Conservation (phyloP, 768 basidiomycete genomes). For the Pleurotus cornucopiae region DNA sequence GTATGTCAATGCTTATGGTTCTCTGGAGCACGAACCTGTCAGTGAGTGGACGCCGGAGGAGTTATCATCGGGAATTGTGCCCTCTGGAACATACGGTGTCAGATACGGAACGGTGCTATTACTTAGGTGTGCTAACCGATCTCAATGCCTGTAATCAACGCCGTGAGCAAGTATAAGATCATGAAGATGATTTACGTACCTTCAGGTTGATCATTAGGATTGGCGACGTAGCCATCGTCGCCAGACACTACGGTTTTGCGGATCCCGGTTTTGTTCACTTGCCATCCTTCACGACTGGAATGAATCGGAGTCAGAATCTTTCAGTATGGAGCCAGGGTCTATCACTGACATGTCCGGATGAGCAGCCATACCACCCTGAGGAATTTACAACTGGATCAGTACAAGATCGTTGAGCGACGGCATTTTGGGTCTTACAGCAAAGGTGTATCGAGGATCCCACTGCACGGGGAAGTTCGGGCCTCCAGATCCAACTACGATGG, state of each 20-base stretch:
- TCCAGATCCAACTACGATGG: conserved; percentile 31
- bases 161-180: not conserved
- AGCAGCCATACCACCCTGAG: conserved; percentile 33
- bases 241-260: conserved; percentile 28
- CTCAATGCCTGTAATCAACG: conserved; percentile 22
- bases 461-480: conserved; percentile 42
- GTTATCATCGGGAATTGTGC: conserved; percentile 26
- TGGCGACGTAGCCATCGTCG: conserved; percentile 21
- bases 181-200: conserved; percentile 13
- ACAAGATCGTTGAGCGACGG: not conserved
- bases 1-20: not conserved
- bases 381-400: not conserved
- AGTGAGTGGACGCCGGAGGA: conserved; percentile 38
- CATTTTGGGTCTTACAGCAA: conserved; percentile 22
- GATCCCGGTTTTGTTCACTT: conserved; percentile 28
- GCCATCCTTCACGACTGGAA: conserved; percentile 31
- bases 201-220: conserved; percentile 30
- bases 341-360: conserved; percentile 35
- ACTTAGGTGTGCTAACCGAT: conserved; percentile 19
- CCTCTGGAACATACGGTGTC: conserved; percentile 16
- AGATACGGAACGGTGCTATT: not conserved
- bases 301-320: not conserved
- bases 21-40: conserved; percentile 20
- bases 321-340: not conserved
- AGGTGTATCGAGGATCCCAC: conserved; percentile 40